Percentiles rank a stretch among this genome's conserved stretches.
These are phyloP conservation scores for Ganoderma meredithae DNA, from an alignment of 1,284 basidiomycete species.

Conservation along the genomic window DNA sequence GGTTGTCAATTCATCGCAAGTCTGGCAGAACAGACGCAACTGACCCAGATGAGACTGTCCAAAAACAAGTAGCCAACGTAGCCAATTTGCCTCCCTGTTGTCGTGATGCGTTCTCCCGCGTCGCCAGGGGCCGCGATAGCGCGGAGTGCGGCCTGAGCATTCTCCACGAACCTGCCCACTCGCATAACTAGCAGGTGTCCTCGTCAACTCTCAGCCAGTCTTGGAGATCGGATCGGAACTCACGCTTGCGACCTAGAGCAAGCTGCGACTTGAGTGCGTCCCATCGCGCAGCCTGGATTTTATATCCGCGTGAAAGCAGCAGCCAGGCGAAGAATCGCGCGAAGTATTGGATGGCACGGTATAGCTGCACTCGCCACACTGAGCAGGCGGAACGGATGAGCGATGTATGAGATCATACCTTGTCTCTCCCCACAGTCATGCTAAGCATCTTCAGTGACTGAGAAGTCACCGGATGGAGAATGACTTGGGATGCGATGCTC, in stretches of 20 bases:
- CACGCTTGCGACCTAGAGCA: conserved; percentile 81
- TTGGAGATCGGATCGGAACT: conserved; percentile 40
- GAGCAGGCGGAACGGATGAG: conserved; percentile 10
- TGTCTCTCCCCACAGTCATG: conserved; percentile 90
- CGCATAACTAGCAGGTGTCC: conserved; percentile 74
- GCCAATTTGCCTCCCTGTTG: conserved; percentile 86
- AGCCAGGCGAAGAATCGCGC: conserved; percentile 92
- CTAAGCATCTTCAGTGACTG: conserved; percentile 79
- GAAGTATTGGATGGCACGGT: conserved; percentile 93
- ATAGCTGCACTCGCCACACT: conserved; percentile 59
- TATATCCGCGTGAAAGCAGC: conserved; percentile 68
- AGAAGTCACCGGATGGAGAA: conserved; percentile 85
- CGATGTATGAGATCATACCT: conserved; percentile 54
- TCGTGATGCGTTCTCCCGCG: conserved; percentile 80
- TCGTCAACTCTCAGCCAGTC: not conserved
- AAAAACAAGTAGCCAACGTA: conserved; percentile 92
- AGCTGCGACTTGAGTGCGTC: conserved; percentile 83
- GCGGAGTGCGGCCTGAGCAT: conserved; percentile 91
- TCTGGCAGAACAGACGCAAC: conserved; percentile 33
- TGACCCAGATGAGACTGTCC: conserved; percentile 87
- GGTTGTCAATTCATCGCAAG: not conserved
- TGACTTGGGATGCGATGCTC: conserved; percentile 73
- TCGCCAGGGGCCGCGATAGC: conserved; percentile 68
- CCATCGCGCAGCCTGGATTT: conserved; percentile 75
- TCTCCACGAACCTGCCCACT: conserved; percentile 93